Percentiles rank a stretch among this genome's conserved stretches.
Conservation (phyloP, 176 grass and related monocot species). For the Oryza punctata region DNA sequence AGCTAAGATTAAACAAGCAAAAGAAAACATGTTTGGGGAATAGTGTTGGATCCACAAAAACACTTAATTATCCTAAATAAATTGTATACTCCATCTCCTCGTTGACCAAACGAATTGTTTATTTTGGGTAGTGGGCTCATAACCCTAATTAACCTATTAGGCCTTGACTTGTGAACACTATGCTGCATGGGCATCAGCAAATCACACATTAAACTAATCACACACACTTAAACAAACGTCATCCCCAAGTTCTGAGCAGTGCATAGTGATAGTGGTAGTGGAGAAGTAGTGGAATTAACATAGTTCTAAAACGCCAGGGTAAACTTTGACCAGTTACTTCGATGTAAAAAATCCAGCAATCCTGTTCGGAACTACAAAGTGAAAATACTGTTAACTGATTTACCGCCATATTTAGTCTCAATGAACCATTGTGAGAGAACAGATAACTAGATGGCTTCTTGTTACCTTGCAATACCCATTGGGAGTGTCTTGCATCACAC, state of each 20-base stretch:
- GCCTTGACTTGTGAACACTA: constrained; percentile 68
- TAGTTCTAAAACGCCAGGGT: constrained; percentile 16
- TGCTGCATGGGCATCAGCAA: constrained; percentile 61
- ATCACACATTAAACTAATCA: constrained; percentile 45
- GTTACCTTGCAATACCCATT: constrained; percentile 94
- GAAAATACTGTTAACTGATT: neutral
- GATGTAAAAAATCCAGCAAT: constrained; percentile 14
- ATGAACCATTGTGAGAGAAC: neutral
- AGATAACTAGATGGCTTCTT: neutral
- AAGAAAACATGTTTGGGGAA: constrained; percentile 58
- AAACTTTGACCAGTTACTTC: constrained; percentile 43
- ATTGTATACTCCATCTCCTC: constrained; percentile 32
- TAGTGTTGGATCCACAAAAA: constrained; percentile 66
- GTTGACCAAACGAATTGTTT: constrained; percentile 59
- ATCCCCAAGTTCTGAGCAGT: constrained; percentile 35
- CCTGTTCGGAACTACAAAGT: constrained; percentile 15
- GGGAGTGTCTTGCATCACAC: constrained; percentile 83
- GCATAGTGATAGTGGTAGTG: constrained; percentile 46
- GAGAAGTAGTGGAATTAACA: constrained; percentile 53
- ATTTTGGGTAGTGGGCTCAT: constrained; percentile 53
- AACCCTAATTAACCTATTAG: constrained; percentile 62
- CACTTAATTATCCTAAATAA: constrained; percentile 45
- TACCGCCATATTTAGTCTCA: neutral
- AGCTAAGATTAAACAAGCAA: constrained; percentile 53
- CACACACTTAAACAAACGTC: constrained; percentile 13